Conservation (phyloP, 2,329 filamentous ascomycete genomes). For the Colletotrichum graminicola region DNA sequence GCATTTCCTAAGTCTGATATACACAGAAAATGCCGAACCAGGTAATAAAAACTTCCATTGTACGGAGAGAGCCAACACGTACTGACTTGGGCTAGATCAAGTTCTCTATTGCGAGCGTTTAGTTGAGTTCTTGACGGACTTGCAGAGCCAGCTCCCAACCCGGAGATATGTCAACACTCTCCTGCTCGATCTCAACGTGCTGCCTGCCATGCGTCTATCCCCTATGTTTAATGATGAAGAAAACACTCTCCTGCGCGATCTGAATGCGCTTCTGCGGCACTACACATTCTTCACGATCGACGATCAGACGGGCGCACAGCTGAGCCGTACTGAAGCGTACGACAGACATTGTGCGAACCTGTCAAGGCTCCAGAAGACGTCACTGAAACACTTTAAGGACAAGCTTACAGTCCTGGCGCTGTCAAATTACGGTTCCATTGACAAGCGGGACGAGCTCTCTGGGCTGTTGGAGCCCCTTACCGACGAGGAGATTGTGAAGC, state of each 20-base stretch:
- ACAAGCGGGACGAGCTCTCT: constrained; percentile 82
- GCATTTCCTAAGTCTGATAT: constrained; percentile 83
- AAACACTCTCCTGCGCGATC: constrained; percentile 83
- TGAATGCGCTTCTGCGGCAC: constrained; percentile 84
- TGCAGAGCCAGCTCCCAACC: constrained; percentile 94
- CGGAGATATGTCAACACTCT: constrained; percentile 93
- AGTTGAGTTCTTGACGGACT: constrained; percentile 87
- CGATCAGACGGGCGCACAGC: constrained; percentile 86
- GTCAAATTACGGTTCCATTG: constrained; percentile 91
- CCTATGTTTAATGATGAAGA: constrained; percentile 81
- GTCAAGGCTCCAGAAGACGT: constrained; percentile 82
- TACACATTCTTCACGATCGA: constrained; percentile 92
- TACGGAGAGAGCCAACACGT: constrained; percentile 35
- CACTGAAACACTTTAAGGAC: constrained; percentile 85
- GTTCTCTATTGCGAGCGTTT: constrained; percentile 92
- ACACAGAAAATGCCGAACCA: constrained; percentile 64
- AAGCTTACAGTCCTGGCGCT: constrained; percentile 92
- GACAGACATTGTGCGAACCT: constrained; percentile 82
- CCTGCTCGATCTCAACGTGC: constrained; percentile 84
- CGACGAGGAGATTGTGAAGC: constrained; percentile 78
- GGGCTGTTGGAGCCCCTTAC: constrained; percentile 78
- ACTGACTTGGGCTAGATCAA: constrained; percentile 64
- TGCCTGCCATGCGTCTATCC: constrained; percentile 83
- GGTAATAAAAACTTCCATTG: constrained; percentile 50
- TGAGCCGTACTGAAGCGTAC: constrained; percentile 79